These are phyloP conservation scores for Pouteria glomerata DNA, from an alignment of 148 eudicot species.

Conservation along the genomic window DNA sequence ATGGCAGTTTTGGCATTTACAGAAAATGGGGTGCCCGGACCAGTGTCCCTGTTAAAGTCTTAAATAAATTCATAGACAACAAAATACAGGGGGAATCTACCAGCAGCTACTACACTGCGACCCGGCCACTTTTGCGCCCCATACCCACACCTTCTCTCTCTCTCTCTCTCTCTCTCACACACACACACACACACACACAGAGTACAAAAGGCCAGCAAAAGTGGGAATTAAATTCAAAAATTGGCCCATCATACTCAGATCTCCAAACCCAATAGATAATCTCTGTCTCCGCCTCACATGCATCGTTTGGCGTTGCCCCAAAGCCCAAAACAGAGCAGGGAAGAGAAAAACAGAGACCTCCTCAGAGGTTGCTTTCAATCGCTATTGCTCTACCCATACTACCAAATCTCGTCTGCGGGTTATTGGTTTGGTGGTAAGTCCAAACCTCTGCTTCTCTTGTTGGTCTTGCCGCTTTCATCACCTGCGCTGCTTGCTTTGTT, in stretches of 20 bases:
- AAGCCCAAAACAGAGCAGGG: neutral
- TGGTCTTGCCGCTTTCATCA: slow-evolving; percentile 5
- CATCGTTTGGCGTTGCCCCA: slow-evolving; percentile 6
- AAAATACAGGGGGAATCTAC: too few species aligned
- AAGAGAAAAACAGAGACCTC: neutral
- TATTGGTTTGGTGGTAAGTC: slow-evolving; percentile 9
- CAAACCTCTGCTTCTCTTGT: slow-evolving; percentile 13
- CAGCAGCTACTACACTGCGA: too few species aligned
- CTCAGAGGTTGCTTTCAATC: slow-evolving; percentile 17
- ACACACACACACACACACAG: too few species aligned
- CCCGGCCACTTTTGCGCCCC: too few species aligned
- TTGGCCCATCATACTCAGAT: slow-evolving; percentile 17
- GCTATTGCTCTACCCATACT: neutral
- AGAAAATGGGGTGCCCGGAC: too few species aligned
- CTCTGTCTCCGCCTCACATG: slow-evolving; percentile 8
- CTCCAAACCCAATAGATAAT: slow-evolving; percentile 13
- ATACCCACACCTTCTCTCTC: too few species aligned
- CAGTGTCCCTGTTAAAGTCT: too few species aligned
- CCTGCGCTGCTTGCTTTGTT: neutral
- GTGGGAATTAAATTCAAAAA: too few species aligned
- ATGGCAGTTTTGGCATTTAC: too few species aligned
- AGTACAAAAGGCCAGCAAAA: too few species aligned
- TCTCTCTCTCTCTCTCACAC: too few species aligned
- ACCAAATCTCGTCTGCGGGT: neutral
- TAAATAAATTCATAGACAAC: too few species aligned